Percentiles rank a stretch among this genome's conserved stretches.
Conservation (phyloP, 2,329 filamentous ascomycete species). For the Proliferodiscus dingleyae region DNA sequence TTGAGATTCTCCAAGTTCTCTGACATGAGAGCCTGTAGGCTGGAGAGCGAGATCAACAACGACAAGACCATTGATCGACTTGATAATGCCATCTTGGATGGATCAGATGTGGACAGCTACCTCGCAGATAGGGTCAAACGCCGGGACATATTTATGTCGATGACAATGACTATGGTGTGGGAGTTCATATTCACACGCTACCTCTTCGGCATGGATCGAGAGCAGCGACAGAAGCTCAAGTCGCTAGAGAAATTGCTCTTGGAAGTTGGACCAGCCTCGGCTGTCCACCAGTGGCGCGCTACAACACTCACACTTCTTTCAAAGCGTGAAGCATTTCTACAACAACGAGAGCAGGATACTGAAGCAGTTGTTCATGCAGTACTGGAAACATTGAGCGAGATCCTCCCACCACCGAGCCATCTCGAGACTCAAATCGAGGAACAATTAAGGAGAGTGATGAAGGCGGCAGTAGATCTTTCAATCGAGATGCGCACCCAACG, state of each 20-base stretch:
- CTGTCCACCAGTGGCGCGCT: conserved; percentile 96
- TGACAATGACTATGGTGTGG: conserved; percentile 99
- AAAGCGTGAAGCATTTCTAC: conserved; percentile 71
- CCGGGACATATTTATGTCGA: conserved; percentile 95
- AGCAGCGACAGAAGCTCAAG: conserved; percentile 97
- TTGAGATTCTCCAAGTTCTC: conserved; percentile 97
- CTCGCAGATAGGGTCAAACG: conserved; percentile 82
- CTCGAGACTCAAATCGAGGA: conserved; percentile 75
- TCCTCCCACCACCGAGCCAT: conserved; percentile 81
- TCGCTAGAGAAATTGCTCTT: conserved; percentile 84
- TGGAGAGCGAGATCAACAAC: conserved; percentile 79
- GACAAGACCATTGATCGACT: conserved; percentile 92
- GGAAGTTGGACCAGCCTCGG: conserved; percentile 79
- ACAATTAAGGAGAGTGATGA: conserved; percentile 82
- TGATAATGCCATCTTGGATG: conserved; percentile 91
- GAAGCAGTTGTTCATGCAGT: conserved; percentile 94
- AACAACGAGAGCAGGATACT: conserved; percentile 82
- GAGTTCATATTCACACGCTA: conserved; percentile 98
- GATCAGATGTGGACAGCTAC: conserved; percentile 84
- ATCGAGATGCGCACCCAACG: conserved; percentile 97
- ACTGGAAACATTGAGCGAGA: conserved; percentile 73
- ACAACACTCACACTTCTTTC: conserved; percentile 88
- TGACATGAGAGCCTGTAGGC: conserved; percentile 80
- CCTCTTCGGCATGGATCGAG: conserved; percentile 96
- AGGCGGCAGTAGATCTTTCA: conserved; percentile 81